Percentiles rank a stretch among this genome's conserved stretches.
These are phyloP conservation scores for Penicillium bialowiezense DNA, from an alignment of 495 filamentous ascomycete species.

Conservation along the genomic window DNA sequence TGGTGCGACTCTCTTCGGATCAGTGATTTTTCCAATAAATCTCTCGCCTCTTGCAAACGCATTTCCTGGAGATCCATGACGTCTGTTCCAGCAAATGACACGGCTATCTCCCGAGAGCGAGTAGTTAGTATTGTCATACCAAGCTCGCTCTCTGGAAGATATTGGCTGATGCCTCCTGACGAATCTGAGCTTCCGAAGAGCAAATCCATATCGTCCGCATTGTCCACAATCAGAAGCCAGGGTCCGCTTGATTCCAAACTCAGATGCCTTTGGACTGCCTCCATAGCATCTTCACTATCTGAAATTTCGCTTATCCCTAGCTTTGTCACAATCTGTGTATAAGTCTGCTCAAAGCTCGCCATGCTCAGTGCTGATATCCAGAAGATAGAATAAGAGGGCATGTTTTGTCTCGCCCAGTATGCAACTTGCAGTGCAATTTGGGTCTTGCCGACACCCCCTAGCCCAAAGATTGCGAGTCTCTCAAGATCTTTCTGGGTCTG, in stretches of 20 bases:
- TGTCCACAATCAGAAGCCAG: constrained; percentile 3
- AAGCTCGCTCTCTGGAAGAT: not conserved
- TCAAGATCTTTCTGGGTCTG: not conserved
- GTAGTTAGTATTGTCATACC: not conserved
- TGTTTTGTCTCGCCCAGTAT: no score
- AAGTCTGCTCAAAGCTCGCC: constrained; percentile 6
- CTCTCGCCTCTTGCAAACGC: not conserved
- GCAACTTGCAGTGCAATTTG: not conserved
- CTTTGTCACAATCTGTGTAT: constrained; percentile 1
- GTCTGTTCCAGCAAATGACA: not conserved
- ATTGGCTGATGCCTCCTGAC: not conserved
- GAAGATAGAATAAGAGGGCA: constrained; percentile 4
- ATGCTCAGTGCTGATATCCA: constrained; percentile 4
- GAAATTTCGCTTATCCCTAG: constrained; percentile 1
- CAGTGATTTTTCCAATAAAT: not conserved
- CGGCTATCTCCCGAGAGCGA: not conserved
- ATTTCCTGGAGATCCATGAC: not conserved
- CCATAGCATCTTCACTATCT: constrained; percentile 5
- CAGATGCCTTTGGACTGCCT: not conserved
- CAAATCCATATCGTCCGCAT: constrained; percentile 1
- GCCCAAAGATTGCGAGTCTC: not conserved
- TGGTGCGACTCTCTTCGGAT: not conserved
- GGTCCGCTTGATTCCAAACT: not conserved
- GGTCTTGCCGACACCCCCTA: not conserved
- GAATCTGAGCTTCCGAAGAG: not conserved